Percentiles rank a stretch among this genome's conserved stretches.
Evolutionary conservation across 306 rosid species (phyloP).

Genomic region (Quercus cerris): DNA sequence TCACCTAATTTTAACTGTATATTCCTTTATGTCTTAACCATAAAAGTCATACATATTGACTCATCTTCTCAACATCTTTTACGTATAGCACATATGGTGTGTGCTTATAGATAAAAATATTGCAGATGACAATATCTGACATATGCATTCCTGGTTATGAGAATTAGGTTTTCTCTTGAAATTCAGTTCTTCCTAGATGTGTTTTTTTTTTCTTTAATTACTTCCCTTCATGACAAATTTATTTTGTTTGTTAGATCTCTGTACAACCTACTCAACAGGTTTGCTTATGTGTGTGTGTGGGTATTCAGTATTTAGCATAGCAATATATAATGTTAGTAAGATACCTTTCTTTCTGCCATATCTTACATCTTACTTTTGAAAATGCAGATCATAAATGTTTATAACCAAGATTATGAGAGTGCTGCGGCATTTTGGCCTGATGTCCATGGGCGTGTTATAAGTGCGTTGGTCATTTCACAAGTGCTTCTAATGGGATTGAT

Average conservation of each 20-base stretch:
- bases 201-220: background rate
- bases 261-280: background rate
- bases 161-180: background rate
- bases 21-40: no score
- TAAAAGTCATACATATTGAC: no score
- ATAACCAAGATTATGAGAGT: slow-evolving; percentile 89
- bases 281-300: background rate
- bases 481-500: slow-evolving; percentile 70
- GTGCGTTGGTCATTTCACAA: slow-evolving; percentile 77
- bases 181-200: background rate
- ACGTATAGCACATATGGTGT: no score
- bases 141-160: background rate
- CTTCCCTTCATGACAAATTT: background rate
- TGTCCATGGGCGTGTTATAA: slow-evolving; percentile 73
- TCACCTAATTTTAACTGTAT: no score
- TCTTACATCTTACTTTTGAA: slow-evolving; percentile 9
- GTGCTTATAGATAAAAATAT: no score
- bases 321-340: background rate
- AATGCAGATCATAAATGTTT: slow-evolving; percentile 93
- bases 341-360: background rate
- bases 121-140: background rate
- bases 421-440: slow-evolving; percentile 99
- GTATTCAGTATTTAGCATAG: background rate
- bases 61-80: no score
- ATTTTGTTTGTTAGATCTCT: background rate